Base-by-base conservation (phyloP, 306 rosid genomes). In the Cicer pinnatifidum region DNA sequence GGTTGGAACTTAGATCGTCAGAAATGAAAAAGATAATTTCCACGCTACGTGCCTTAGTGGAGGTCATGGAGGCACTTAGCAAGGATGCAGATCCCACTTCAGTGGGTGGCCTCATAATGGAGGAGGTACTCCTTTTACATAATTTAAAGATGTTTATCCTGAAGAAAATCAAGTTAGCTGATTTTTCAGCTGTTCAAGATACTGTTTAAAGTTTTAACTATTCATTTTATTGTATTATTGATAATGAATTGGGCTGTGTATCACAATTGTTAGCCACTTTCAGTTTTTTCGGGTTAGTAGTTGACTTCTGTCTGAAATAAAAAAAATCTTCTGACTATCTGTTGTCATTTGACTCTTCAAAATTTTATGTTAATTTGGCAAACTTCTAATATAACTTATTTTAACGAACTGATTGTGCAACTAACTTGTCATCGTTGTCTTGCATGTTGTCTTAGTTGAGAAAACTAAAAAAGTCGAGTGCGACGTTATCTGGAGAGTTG, bases 41-140 rank as follows among this genome's bases (percentile, higher is more conserved):
- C 48, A 94, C 85, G 58, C 65, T 88, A 69, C 89, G 86, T 75
- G 98, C 97, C 67, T 85, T 94, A 69, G 90, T 91, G 82, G 97
- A 91, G 88, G 98, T 91, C 78, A 87, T 94, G 96, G 96, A 94
- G 83, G 91, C 84, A 20, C 92, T 89, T 75, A 91, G 89, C 79
- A 76, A 85, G 75, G 91, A 84, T 80, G 98, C 95, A 56, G 96
- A 87, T 86, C 95, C 97, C 37, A 70, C 28, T 38, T 91, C 95
- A 65, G 91, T 94, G 79, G 97, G 97, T 65, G 85, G 89, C 61
- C 89, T 82, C 76, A 91, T 94, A 68, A 82, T 1, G 77, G 98
- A 88, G 80, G 98, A 94, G 98, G 98, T 91, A 81, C 83, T 57
- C 54, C 57, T 73, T 73, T 47, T 67, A 58, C 67, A 43, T 78